phyloP scores from a whole-genome alignment of 352 stramenopile genomes.

The Phytophthora pluvialis region DNA sequence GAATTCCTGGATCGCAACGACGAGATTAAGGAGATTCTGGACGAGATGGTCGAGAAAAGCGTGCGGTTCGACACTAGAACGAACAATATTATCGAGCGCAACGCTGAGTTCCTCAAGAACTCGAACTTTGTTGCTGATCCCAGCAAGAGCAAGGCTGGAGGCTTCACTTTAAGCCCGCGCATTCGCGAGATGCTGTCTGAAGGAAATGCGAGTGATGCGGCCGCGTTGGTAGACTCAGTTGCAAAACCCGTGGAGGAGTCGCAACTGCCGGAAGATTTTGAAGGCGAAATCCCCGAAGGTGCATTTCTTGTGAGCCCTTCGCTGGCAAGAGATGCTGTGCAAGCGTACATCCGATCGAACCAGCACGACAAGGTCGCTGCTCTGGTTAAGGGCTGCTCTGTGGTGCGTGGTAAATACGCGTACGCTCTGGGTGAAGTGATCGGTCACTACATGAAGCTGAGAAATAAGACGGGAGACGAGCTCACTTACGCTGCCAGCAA shows the following conservation, averaged over 20 bases:
- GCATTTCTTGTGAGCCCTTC: slow-evolving; percentile 47
- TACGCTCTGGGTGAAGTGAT: slow-evolving; percentile 58
- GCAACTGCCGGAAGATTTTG: slow-evolving; percentile 47
- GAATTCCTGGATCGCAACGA: slow-evolving; percentile 72
- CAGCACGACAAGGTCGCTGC: slow-evolving; percentile 62
- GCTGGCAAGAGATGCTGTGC: slow-evolving; percentile 51
- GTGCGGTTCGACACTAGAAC: slow-evolving; percentile 69
- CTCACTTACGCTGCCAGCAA: slow-evolving; percentile 62
- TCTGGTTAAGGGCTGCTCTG: slow-evolving; percentile 60
- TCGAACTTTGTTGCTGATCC: slow-evolving; percentile 41
- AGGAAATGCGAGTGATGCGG: slow-evolving; percentile 42
- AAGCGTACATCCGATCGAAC: slow-evolving; percentile 53
- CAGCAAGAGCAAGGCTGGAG: slow-evolving; percentile 34
- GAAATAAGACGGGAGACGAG: slow-evolving; percentile 41
- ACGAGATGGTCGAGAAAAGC: slow-evolving; percentile 66
- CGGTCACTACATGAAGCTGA: slow-evolving; percentile 49
- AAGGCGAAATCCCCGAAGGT: slow-evolving; percentile 31
- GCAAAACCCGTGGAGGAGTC: slow-evolving; percentile 43
- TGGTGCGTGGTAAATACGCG: slow-evolving; percentile 47
- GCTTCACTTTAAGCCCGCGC: slow-evolving; percentile 45
- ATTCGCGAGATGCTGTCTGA: slow-evolving; percentile 57
- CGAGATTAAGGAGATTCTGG: slow-evolving; percentile 61
- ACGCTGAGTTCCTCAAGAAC: slow-evolving; percentile 49
- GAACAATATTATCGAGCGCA: slow-evolving; percentile 62
- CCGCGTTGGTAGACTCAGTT: slow-evolving; percentile 47